Conservation (phyloP, 2,329 filamentous ascomycete genomes). For the Pyricularia sp. region DNA sequence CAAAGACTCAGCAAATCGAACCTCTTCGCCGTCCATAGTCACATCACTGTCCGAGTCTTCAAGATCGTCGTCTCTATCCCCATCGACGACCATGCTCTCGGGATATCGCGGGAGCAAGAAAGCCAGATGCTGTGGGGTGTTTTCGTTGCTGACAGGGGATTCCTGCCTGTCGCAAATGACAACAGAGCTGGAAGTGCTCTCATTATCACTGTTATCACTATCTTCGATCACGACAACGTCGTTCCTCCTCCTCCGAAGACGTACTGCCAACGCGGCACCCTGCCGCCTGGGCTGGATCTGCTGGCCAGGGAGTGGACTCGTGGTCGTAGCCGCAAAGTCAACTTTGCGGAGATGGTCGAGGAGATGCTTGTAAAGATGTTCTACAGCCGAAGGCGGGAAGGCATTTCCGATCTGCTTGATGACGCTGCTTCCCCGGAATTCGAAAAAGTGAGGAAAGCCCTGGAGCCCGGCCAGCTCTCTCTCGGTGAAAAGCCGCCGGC, state of each 20-base stretch:
- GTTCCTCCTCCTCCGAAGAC: background rate
- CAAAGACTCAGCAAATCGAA: background rate
- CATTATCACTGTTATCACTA: background rate
- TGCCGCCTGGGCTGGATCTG: no score
- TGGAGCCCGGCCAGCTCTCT: slow-evolving; percentile 62
- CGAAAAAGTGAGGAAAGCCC: slow-evolving; percentile 54
- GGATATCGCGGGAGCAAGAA: background rate
- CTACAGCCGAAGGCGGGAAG: slow-evolving; percentile 54
- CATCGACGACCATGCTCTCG: background rate
- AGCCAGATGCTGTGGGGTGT: background rate
- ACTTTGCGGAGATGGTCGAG: slow-evolving; percentile 32
- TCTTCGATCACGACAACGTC: background rate
- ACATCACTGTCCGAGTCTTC: background rate
- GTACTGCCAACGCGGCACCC: no score
- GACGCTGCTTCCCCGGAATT: slow-evolving; percentile 39
- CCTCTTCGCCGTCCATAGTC: background rate
- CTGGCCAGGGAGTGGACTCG: no score
- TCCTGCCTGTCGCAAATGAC: background rate
- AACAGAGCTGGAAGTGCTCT: background rate
- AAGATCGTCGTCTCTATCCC: background rate
- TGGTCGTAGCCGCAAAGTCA: slow-evolving; percentile 23
- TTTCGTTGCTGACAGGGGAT: background rate
- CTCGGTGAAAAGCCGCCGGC: slow-evolving; percentile 51
- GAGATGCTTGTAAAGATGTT: slow-evolving; percentile 38
- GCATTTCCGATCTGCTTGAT: slow-evolving; percentile 70